A percentile compares a stretch with the other conserved stretches of the same genome.
These are phyloP conservation scores for Pseudocercospora vitis DNA, from an alignment of 2,329 filamentous ascomycete genomes.

Conservation along the genomic window DNA sequence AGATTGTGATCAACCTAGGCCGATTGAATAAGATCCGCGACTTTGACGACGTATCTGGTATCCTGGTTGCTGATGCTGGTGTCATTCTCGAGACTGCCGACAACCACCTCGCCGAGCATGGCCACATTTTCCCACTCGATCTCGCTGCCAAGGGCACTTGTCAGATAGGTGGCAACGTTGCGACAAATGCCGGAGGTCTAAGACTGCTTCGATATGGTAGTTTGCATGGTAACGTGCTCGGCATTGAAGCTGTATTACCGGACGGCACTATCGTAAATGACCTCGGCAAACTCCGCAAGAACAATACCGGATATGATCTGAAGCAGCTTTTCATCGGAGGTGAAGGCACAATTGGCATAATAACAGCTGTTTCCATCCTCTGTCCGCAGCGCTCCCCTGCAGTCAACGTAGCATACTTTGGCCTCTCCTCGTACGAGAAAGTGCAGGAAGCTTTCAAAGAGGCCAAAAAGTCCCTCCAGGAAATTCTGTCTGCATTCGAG, in stretches of 20 bases:
- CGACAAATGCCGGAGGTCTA: conserved; percentile 92
- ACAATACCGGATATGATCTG: conserved; percentile 97
- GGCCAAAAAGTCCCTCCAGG: conserved; percentile 84
- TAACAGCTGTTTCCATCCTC: conserved; percentile 85
- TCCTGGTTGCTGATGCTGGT: conserved; percentile 86
- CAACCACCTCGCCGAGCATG: conserved; percentile 75
- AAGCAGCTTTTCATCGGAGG: conserved; percentile 96
- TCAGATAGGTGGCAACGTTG: conserved; percentile 92
- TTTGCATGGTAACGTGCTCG: conserved; percentile 87
- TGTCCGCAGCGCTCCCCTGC: conserved; percentile 85
- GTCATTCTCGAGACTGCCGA: conserved; percentile 88
- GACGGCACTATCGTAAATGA: conserved; percentile 92
- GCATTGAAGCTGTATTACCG: conserved; percentile 88
- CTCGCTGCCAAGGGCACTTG: conserved; percentile 97
- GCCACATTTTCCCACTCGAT: conserved; percentile 91
- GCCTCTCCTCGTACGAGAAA: conserved; percentile 84
- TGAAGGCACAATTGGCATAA: conserved; percentile 91
- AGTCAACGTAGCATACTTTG: conserved; percentile 93
- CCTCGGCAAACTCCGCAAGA: conserved; percentile 85
- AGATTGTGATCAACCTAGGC: conserved; percentile 88
- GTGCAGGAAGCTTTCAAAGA: conserved; percentile 82
- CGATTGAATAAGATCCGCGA: conserved; percentile 89
- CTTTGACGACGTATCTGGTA: conserved; percentile 90
- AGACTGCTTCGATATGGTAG: conserved; percentile 89
- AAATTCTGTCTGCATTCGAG: conserved; percentile 97